Evolutionary conservation across 805 yeast species (phyloP).

Genomic region (Yarrowia porcina): DNA sequence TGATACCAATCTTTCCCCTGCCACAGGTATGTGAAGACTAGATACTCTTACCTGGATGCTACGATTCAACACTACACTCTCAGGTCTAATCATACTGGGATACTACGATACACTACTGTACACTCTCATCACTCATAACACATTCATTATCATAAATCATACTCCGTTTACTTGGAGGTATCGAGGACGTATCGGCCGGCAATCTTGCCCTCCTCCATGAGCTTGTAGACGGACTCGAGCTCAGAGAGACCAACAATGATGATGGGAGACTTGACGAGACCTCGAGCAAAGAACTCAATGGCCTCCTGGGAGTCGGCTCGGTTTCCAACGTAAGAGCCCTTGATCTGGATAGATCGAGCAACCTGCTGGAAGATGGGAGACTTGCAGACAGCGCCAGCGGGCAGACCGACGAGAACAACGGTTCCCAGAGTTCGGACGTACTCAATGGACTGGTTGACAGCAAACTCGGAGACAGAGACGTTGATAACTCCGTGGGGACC

Average conservation of each 20-base stretch:
- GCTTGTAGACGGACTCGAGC: constrained; percentile 48
- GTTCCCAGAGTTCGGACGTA: constrained; percentile 52
- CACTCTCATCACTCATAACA: neutral
- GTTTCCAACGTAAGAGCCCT: constrained; percentile 34
- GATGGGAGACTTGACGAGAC: constrained; percentile 53
- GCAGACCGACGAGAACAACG: constrained; percentile 60
- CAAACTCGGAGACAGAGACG: constrained; percentile 2
- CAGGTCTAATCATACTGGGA: too few relatives aligned
- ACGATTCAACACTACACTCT: too few relatives aligned
- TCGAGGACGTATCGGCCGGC: constrained; percentile 65
- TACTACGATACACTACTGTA: too few relatives aligned
- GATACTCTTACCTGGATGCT: too few relatives aligned
- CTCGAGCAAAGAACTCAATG: constrained; percentile 52
- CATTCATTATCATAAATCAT: neutral
- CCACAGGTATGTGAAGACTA: too few relatives aligned
- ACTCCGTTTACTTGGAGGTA: constrained; percentile 42
- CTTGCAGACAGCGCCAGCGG: constrained; percentile 55
- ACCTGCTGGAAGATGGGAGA: constrained; percentile 55
- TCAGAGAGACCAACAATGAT: constrained; percentile 54
- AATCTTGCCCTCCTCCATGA: constrained; percentile 61
- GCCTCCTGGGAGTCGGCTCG: constrained; percentile 42
- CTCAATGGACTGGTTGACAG: constrained; percentile 37
- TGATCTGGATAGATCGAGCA: constrained; percentile 51
- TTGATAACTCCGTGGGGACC: constrained; percentile 38
- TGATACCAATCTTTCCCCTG: too few relatives aligned